Evolutionary conservation across 2,329 filamentous ascomycete species (phyloP).

Genomic region (Fusarium sp.): DNA sequence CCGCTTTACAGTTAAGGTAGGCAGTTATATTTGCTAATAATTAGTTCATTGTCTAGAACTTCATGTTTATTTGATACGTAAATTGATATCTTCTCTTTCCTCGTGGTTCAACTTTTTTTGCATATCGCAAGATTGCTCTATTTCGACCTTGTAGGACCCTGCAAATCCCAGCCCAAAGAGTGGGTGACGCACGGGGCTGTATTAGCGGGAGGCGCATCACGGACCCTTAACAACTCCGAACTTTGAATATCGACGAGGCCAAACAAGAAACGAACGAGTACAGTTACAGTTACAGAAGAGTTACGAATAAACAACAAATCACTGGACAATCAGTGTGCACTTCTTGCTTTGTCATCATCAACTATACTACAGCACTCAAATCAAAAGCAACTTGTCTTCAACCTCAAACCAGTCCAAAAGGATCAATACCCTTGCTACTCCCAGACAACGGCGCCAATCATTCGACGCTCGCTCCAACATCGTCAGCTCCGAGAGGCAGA

Average conservation of each 20-base stretch:
- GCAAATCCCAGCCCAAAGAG: conserved; percentile 25
- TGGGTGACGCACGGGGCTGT: conserved; percentile 42
- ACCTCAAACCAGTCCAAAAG: conserved; percentile 7
- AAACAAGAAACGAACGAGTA: background rate
- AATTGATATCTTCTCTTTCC: background rate
- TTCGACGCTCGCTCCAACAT: conserved; percentile 35
- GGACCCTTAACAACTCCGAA: conserved; percentile 32
- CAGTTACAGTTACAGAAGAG: background rate
- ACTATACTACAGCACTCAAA: background rate
- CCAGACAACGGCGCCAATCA: conserved; percentile 45
- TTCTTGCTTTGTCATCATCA: background rate
- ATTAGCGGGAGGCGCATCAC: conserved; percentile 34
- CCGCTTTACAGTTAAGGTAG: conserved; percentile 12
- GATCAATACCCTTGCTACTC: conserved; percentile 41
- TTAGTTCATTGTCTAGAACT: background rate
- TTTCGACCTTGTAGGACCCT: conserved; percentile 22
- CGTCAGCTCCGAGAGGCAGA: conserved; percentile 21
- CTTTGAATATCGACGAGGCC: background rate
- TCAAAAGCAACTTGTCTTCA: background rate
- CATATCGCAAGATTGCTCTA: background rate
- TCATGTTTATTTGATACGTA: background rate
- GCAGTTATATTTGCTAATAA: background rate
- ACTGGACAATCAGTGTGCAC: background rate
- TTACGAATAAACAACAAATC: background rate
- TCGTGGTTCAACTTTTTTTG: background rate